Evolutionary conservation across 2,329 filamentous ascomycete genomes (phyloP), one percentile per base, ranked within the genome.

Genomic region (Xylariomycetidae sp.): DNA sequence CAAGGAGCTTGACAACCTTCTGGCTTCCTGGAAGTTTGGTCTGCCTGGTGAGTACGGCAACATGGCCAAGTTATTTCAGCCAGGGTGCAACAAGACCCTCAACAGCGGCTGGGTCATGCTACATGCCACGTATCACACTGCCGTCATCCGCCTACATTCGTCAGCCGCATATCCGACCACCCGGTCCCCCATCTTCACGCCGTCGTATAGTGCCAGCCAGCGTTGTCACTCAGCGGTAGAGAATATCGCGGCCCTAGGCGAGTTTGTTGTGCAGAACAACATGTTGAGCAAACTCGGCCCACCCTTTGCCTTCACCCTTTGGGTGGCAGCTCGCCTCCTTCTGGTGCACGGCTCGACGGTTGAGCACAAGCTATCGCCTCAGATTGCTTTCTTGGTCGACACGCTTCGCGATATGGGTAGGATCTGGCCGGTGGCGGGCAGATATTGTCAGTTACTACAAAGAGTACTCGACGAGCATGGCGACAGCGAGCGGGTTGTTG

Each of bases 91-190:
- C 48, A 86, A 85, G 56, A 72, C 72, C 25, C 66, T 88, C 29
- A 87, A 85, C 52, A 87, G 84, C 54, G 82, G 82, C 32, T 88
- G 88, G 82, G 79, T 95, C 31, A 94, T 94, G 82, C 68, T 95
- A 19, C 89, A 95, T 54, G 83, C 85, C 4, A 88, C 87, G 1
- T 94, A 89, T 52, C 85, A 93, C 58, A 93, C 87, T 1, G 84
- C 88, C 28, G 80, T 94, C 7, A 94, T 95, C 47, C 79, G 89
- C 22, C 71, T 95, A 16, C 88, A 95, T 62, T 95, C 88, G 0
- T 94, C 87, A 2, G 87, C 89, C 5, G 89, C 88, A 2, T 95
- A 95, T 57, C 89, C 89, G 4, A 93, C 87, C 4, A 92, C 85
- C 4, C 74, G 85, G 19, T 94, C 86, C 2, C 81, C 82, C 10